Evolutionary conservation across 805 yeast genomes (phyloP), one percentile per base, ranked within the genome.

Genomic region (Alloascoidea africana): DNA sequence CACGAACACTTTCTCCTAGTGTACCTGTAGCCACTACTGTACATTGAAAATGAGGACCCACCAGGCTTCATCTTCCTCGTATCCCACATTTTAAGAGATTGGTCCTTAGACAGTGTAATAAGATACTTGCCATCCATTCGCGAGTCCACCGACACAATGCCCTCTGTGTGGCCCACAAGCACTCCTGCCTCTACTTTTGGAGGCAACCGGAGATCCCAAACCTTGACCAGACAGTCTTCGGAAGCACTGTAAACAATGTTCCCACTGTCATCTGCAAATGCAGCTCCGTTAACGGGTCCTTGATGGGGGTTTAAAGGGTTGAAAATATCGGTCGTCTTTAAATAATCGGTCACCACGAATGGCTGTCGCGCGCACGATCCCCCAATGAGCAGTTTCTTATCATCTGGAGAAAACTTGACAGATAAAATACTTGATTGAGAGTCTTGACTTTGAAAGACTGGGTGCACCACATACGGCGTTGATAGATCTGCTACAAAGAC

Each of bases 141-240:
- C 19, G 50, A 39, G 33, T 53, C 57, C 3, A 52, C 43, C 27
- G 41, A 43, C 11, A 55, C 48, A 38, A 52, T 42, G 14, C 56
- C 56, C 39, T 52, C 56, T 15, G 46, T 39, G 36, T 52, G 56
- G 14, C 56, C 56, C 11, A 48, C 42, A 18, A 53, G 42, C 11
- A 44, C 46, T 5, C 56, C 56, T 17, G 46, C 48, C 27, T 41
- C 42, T n/a, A n/a, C n/a, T n/a, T n/a, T n/a, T n/a, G n/a, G n/a
- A n/a, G n/a, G n/a, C n/a, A n/a, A n/a, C 30, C 55, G 45, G 8
- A 41, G 36, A 46, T 68, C 73, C 73, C 73, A 68, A 63, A 68
- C 62, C 38, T 65, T 50, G 33, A 68, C 58, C 3, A 67, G 60
- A 18, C 68, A 62, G 42, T 68, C 74, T 44, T 68, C 74, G 1